A percentile compares a stretch with the other conserved stretches of the same genome.
phyloP scores from a whole-genome alignment of 768 basidiomycete genomes.

The Postia placenta region DNA sequence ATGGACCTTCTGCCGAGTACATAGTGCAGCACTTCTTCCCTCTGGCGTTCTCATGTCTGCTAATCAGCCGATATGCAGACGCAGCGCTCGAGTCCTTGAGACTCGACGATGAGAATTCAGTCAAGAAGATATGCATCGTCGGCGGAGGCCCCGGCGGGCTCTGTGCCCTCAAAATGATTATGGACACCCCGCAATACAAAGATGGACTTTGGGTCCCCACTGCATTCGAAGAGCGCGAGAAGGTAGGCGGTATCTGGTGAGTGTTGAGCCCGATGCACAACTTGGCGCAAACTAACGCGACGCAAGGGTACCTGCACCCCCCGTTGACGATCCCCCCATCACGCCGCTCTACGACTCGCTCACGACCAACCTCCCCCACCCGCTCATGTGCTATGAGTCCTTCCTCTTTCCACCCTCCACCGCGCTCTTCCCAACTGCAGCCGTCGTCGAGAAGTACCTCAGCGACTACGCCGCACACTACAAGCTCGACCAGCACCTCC shows the following conservation, averaged over 20 bases:
- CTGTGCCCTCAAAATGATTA: slow-evolving; percentile 58
- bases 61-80: not conserved
- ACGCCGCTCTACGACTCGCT: slow-evolving; percentile 76
- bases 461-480: slow-evolving; percentile 59
- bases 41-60: not conserved
- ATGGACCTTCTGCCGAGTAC: slow-evolving; percentile 16
- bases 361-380: slow-evolving; percentile 79
- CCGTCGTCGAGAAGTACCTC: slow-evolving; percentile 62
- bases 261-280: slow-evolving; percentile 14
- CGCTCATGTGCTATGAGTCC: slow-evolving; percentile 62
- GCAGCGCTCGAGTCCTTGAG: slow-evolving; percentile 3
- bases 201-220: slow-evolving; percentile 55
- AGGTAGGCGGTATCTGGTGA: slow-evolving; percentile 76
- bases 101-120: not conserved
- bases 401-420: slow-evolving; percentile 69
- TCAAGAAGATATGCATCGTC: slow-evolving; percentile 52
- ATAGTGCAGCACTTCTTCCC: not conserved
- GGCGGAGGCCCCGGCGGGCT: slow-evolving; percentile 77
- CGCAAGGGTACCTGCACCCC: slow-evolving; percentile 48
- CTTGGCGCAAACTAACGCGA: not conserved
- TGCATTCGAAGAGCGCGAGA: slow-evolving; percentile 58
- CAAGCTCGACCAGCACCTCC: slow-evolving; percentile 53
- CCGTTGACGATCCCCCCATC: slow-evolving; percentile 44
- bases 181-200: slow-evolving; percentile 52
- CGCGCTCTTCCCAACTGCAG: slow-evolving; percentile 59